phyloP scores from a whole-genome alignment of 2,329 filamentous ascomycete genomes.

The Penicillium sp. region DNA sequence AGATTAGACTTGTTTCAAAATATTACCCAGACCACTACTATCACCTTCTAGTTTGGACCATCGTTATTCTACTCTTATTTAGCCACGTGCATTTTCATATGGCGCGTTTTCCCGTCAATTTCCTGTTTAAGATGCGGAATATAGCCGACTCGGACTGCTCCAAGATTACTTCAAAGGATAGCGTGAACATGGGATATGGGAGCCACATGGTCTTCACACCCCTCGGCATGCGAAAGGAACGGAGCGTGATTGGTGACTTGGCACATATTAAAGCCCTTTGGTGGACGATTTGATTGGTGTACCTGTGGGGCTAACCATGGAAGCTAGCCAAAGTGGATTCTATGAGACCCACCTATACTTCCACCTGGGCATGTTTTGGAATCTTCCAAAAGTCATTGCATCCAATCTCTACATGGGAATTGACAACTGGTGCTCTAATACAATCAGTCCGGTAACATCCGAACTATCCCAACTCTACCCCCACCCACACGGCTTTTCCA shows the following conservation, averaged over 20 bases:
- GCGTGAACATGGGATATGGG: not conserved
- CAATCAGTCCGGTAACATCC: not conserved
- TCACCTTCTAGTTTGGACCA: not conserved
- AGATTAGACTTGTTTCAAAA: not conserved
- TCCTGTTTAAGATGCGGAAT: not conserved
- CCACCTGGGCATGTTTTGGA: not conserved
- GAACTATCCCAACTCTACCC: not conserved
- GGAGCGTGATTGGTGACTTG: constrained; percentile 6
- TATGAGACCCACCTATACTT: not conserved
- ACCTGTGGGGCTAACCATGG: constrained; percentile 1
- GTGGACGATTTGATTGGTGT: constrained; percentile 1
- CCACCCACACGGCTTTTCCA: not conserved
- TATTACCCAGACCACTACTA: not conserved
- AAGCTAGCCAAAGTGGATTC: not conserved
- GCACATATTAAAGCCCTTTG: not conserved
- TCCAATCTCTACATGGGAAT: not conserved
- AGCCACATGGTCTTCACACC: not conserved
- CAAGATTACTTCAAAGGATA: not conserved
- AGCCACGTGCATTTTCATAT: not conserved
- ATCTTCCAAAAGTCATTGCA: not conserved
- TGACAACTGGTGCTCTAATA: not conserved
- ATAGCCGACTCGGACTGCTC: not conserved
- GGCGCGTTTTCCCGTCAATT: not conserved
- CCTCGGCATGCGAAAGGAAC: constrained; percentile 4
- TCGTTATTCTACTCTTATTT: not conserved